phyloP scores from a whole-genome alignment of 352 stramenopile genomes.

The Saprolegnia parasitica region DNA sequence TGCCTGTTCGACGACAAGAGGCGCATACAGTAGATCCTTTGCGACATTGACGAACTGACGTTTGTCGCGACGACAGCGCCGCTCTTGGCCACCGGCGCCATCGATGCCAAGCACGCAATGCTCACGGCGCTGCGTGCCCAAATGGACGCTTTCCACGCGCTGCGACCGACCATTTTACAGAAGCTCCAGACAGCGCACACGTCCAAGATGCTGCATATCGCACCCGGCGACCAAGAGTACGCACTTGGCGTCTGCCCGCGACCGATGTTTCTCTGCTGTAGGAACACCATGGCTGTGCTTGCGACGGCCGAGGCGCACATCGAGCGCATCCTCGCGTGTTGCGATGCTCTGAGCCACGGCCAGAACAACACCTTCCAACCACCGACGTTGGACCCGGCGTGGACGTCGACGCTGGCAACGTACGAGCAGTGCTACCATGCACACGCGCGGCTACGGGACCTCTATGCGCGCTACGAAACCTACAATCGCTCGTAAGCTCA shows the following conservation, averaged over 20 bases:
- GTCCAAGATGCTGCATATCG: constrained; percentile 4
- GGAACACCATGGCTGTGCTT: neutral
- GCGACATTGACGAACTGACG: neutral
- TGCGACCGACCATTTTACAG: constrained; percentile 4
- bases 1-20: neutral
- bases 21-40: constrained; percentile 1
- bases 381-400: neutral
- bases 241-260: neutral
- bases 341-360: neutral
- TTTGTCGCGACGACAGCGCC: constrained; percentile 1
- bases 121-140: neutral
- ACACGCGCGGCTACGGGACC: neutral
- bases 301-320: neutral
- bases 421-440: constrained; percentile 15
- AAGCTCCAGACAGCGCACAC: constrained; percentile 9
- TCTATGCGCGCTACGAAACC: neutral
- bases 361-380: neutral
- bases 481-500: no score
- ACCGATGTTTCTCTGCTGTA: neutral
- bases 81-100: neutral
- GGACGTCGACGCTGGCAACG: neutral
- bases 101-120: neutral
- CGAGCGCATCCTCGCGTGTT: neutral
- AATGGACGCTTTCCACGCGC: constrained; percentile 5
- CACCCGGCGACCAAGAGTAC: neutral